Percentiles rank a stretch among this genome's conserved stretches.
Conservation (phyloP, 2,329 filamentous ascomycete genomes). For the Juglanconis sp. region DNA sequence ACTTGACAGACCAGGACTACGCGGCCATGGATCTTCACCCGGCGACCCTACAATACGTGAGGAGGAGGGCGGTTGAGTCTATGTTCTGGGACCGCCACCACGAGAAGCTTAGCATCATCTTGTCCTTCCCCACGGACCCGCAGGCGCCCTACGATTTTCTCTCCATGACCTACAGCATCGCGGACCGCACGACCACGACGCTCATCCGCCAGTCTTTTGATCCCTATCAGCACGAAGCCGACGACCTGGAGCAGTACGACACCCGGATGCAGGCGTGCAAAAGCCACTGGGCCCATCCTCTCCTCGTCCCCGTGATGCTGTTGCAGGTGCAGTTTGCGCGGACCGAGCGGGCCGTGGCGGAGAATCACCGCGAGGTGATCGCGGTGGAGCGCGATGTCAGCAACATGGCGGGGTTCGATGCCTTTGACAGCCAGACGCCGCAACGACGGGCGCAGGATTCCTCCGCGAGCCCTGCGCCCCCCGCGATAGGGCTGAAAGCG, state of each 20-base stretch:
- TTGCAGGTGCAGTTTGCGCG: slow-evolving; percentile 44
- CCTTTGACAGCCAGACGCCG: slow-evolving; percentile 20
- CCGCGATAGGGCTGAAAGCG: not conserved
- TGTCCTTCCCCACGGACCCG: slow-evolving; percentile 43
- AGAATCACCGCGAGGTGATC: slow-evolving; percentile 41
- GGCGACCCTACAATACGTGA: slow-evolving; percentile 37
- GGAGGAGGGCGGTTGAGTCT: slow-evolving; percentile 36
- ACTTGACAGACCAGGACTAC: slow-evolving; percentile 33
- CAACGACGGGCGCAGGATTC: slow-evolving; percentile 17
- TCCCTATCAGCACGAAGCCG: slow-evolving; percentile 36
- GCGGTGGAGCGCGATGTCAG: slow-evolving; percentile 40
- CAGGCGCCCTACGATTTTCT: slow-evolving; percentile 45
- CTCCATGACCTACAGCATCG: slow-evolving; percentile 42
- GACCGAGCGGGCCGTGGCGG: slow-evolving; percentile 41
- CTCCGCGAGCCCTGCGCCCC: slow-evolving; percentile 21
- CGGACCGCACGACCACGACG: slow-evolving; percentile 36
- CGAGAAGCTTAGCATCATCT: slow-evolving; percentile 36
- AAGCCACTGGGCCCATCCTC: slow-evolving; percentile 43
- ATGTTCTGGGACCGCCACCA: slow-evolving; percentile 38
- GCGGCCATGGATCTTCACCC: slow-evolving; percentile 35
- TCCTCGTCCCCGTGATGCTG: slow-evolving; percentile 43
- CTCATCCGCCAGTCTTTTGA: slow-evolving; percentile 43
- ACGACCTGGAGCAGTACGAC: slow-evolving; percentile 45
- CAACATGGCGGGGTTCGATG: slow-evolving; percentile 39
- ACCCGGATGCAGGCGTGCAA: slow-evolving; percentile 42